These are phyloP conservation scores for Pleomassaria siparia DNA, from an alignment of 2,329 filamentous ascomycete genomes.

Conservation along the genomic window DNA sequence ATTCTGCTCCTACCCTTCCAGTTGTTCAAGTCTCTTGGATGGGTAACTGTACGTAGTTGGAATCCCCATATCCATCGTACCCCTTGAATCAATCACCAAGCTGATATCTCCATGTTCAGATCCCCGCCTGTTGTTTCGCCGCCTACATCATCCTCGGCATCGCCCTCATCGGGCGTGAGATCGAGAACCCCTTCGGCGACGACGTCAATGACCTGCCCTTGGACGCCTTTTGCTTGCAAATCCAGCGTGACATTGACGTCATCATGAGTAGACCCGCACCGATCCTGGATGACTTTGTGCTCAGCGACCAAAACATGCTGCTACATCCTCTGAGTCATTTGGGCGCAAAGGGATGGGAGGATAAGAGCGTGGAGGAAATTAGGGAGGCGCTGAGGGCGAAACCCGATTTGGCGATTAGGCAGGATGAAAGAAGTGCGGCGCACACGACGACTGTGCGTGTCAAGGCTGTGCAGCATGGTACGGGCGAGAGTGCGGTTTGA, in stretches of 20 bases:
- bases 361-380: conserved; percentile 41
- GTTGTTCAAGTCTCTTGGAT: conserved; percentile 62
- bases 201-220: conserved; percentile 73
- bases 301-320: conserved; percentile 51
- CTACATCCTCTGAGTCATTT: conserved; percentile 55
- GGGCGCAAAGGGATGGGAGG: conserved; percentile 39
- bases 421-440: conserved; percentile 1
- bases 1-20: conserved; percentile 81
- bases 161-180: conserved; percentile 73
- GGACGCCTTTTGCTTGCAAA: conserved; percentile 73
- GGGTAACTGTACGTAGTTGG: conserved; percentile 57
- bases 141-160: conserved; percentile 84
- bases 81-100: background rate
- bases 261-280: conserved; percentile 62
- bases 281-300: conserved; percentile 53
- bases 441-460: no score
- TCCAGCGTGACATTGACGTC: conserved; percentile 72
- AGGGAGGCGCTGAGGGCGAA: conserved; percentile 44
- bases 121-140: conserved; percentile 69
- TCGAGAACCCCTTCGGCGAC: conserved; percentile 82
- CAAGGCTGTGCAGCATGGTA: background rate
- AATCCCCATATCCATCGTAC: background rate
- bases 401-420: conserved; percentile 9
- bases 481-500: background rate
- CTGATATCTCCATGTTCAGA: no score